phyloP scores from a whole-genome alignment of 805 yeast species.

The Metschnikowia corniflorae region DNA sequence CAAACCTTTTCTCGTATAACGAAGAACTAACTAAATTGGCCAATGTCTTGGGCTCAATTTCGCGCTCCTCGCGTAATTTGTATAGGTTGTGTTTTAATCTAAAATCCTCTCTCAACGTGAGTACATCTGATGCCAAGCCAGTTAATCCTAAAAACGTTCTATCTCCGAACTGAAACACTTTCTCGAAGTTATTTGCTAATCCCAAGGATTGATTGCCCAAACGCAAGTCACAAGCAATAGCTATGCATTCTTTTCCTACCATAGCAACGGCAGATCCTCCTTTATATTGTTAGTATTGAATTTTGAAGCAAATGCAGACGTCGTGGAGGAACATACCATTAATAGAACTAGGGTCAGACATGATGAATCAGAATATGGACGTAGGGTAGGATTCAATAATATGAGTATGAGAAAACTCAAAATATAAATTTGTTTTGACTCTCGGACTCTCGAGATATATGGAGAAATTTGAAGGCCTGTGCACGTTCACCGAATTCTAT shows the following conservation, averaged over 20 bases:
- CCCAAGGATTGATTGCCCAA: conserved; percentile 93
- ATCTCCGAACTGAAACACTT: conserved; percentile 76
- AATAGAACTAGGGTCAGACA: conserved; percentile 78
- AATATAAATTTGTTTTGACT: too few species aligned
- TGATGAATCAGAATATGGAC: too few species aligned
- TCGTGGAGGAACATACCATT: conserved; percentile 61
- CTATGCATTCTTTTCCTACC: conserved; percentile 98
- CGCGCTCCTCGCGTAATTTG: conserved; percentile 85
- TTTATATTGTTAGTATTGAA: conserved; percentile 19
- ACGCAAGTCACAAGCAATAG: conserved; percentile 93
- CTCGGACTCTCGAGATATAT: too few species aligned
- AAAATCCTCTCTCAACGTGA: conserved; percentile 77
- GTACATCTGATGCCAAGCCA: conserved; percentile 93
- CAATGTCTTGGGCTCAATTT: conserved; percentile 88
- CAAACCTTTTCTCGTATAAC: conserved; percentile 85
- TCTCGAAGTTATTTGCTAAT: conserved; percentile 87
- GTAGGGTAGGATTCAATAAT: too few species aligned
- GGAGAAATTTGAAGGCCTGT: too few species aligned
- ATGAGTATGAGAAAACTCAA: too few species aligned
- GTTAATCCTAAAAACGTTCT: conserved; percentile 88
- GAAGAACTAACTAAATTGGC: conserved; percentile 90
- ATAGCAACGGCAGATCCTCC: conserved; percentile 98
- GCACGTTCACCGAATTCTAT: too few species aligned
- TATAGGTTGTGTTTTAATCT: conserved; percentile 83
- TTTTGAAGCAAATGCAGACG: too few species aligned